Base-by-base conservation (phyloP, 2,329 filamentous ascomycete species). In the Stagonosporopsis rhizophila region DNA sequence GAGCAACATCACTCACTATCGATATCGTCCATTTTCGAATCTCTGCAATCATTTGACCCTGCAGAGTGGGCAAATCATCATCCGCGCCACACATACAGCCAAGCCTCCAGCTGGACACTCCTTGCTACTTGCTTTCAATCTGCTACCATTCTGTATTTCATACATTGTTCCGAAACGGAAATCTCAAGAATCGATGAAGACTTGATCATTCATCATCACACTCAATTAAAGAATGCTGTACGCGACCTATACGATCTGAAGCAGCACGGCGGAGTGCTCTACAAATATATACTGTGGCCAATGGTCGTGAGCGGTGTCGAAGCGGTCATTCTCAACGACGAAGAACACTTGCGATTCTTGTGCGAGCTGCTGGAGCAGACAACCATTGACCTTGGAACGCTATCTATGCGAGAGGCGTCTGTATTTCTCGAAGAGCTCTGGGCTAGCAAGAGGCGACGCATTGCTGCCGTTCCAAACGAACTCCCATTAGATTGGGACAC, bases 271-370 rank as follows among this genome's bases (percentile, higher is more conserved):
- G 52, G 52, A 27, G 38, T 42, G 20, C 39, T 44, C 1, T 40
- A 49, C 19, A 49, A 55, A 20, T 55, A 44, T 12, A 23, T 49
- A 7, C 27, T 55, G 1, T 55, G 52, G 52, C 52, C 52, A 11
- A 49, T 44, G 45, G 52, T 49, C 6, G 25, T 49, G 4, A 39
- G 39, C 14, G 45, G 52, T 8, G 22, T 49, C 9, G 44, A 49
- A 41, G 38, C 52, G 9, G 11, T 55, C 6, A 4, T 14, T 2
- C 14, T 19, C 15, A 27, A 32, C 4, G 52, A 55, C 9, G 39
- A 40, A 6, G 17, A 25, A 19, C 30, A 55, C 11, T 20, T 39
- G 17, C 17, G 17, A 4, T 37, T 22, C 12, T 17, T 54, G 15
- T 54, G 52, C 15, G 32, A 27, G 11, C 23, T 20, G 12, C 39